Evolutionary conservation across 805 yeast species (phyloP), one percentile per base, ranked within the genome.

Genomic region (Hanseniaspora mollemarum): DNA sequence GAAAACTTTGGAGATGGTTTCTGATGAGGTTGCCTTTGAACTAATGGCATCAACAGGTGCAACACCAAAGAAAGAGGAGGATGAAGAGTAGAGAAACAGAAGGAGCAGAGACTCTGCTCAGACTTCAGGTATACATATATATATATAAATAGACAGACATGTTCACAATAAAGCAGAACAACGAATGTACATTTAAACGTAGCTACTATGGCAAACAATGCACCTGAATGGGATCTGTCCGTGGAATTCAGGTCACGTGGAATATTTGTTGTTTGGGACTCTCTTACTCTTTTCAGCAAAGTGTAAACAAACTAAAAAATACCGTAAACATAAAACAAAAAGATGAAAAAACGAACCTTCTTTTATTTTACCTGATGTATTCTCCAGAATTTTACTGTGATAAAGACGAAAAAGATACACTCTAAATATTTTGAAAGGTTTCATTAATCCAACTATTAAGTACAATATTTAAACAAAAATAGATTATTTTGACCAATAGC

Each of bases 1-100:
- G 55, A 65, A 67, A 56, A 77, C 77, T 64, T 83, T 84, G 45
- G 63, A 63, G 29, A 80, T 79, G 25, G n/a, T 46, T 46, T 32
- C 50, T 7, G 50, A 46, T 12, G 4, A 39, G 10, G 50, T 31
- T n/a, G 50, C 50, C 3, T 19, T 31, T 5, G 50, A 46, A 24
- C 39, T 43, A 44, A 38, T 39, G 4, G 15, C 31, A 18, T 22
- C 39, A 4, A 46, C 50, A 2, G 50, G 50, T 13, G 44, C 44
- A 13, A n/a, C 10, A 2, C 44, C 38, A 24, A 46, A 38, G 39
- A 9, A 39, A 25, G 32, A 38, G 3, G 31, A 45, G 3, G 15
- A 37, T 21, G 5, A 8, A 37, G 21, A 12, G 16, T 12, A 22
- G n/a, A 13, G 7, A 22, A 22, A 16, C 8, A 21, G 7, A 22